Evolutionary conservation across 495 filamentous ascomycete genomes (phyloP), one percentile per base, ranked within the genome.

Genomic region (Xylaria sp.): DNA sequence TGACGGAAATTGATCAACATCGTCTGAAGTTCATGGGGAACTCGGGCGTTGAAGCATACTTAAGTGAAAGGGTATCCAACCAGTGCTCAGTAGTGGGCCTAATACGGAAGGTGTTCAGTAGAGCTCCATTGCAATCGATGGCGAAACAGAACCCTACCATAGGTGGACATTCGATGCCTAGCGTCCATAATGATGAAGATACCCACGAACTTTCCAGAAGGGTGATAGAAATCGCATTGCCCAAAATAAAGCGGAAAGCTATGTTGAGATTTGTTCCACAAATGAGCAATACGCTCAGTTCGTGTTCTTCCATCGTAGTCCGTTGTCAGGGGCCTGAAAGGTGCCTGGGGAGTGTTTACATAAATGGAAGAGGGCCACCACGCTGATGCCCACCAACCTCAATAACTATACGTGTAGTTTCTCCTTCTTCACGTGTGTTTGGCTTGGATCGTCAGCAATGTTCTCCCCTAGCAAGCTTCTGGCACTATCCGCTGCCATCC

Each of bases 401-500:
- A 31, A 55, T 15, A 17, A 9, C 7, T 35, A n/a, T 19, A 58
- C 29, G 17, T 35, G 29, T 33, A 19, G 31, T 17, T 19, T n/a
- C 8, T 31, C 8, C 35, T 6, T 58, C 33, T 43, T 17, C n/a
- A 37, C 43, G 33, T n/a, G 21, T 31, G n/a, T 63, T 44, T 14
- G n/a, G 21, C 26, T 17, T 33, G n/a, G 44, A 52, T 33, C 24
- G 6, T 37, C 31, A 50, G 44, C 29, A 6, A 70, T 70, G 68
- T 59, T 64, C 37, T 70, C 46, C 19, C 46, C 68, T 35, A 52
- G 31, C 9, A 71, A 68, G 62, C 43, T 64, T 29, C 68, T 71
- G 43, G 68, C 68, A 24, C 35, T 66, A 15, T 24, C 68, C 5
- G n/a, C 43, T 29, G 35, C 46, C 68, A 37, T 71, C 17, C 62